A percentile compares a stretch with the other conserved stretches of the same genome.
These are phyloP conservation scores for Sicyos baderoa DNA, from an alignment of 306 rosid species.

Conservation along the genomic window DNA sequence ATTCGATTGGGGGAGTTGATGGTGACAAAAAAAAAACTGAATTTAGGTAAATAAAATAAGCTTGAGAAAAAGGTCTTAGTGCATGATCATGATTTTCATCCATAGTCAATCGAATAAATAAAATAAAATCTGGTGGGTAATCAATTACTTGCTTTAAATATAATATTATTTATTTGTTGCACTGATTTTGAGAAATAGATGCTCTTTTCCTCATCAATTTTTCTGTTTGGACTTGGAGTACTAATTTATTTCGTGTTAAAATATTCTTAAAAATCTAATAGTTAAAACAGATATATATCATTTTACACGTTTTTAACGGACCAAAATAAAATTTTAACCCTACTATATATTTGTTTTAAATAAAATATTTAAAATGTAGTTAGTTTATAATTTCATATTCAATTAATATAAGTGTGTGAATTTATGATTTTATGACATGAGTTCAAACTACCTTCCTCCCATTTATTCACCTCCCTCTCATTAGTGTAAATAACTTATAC, in stretches of 20 bases:
- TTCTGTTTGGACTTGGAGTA: neutral
- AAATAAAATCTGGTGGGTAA: neutral
- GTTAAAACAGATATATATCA: no score
- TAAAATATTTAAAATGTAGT: neutral
- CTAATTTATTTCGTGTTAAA: neutral
- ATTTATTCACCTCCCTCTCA: no score
- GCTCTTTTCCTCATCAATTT: neutral
- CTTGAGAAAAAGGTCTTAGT: neutral
- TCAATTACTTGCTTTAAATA: neutral
- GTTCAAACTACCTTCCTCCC: no score
- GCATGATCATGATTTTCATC: neutral
- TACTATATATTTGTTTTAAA: neutral
- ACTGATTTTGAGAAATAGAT: slow-evolving; percentile 9
- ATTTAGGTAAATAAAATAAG: no score
- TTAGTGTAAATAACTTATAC: neutral
- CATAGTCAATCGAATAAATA: neutral
- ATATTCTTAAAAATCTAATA: neutral
- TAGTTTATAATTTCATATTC: no score
- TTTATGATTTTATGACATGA: no score
- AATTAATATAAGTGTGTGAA: no score
- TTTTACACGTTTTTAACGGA: no score
- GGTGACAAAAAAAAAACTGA: neutral
- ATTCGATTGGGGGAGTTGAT: neutral
- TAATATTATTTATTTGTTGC: neutral
- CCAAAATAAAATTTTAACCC: no score